Base-by-base conservation (phyloP, 2,329 filamentous ascomycete species). In the Penicillium brevicompactum region DNA sequence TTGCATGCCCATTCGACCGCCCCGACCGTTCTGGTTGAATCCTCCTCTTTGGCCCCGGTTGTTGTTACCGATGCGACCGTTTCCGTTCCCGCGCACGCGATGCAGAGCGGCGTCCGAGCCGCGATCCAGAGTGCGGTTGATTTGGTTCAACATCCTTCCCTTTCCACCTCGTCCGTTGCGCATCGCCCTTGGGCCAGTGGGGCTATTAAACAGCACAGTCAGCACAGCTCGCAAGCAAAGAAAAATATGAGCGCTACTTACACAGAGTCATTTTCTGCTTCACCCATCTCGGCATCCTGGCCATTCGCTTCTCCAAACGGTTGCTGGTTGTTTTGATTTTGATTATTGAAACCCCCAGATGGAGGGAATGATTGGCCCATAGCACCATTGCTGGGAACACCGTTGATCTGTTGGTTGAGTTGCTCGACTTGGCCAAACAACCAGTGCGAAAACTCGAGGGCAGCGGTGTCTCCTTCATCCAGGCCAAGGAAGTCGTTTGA, bases 101-200 rank as follows among this genome's bases (percentile, higher is more conserved):
- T 95, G 92, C 56, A 96, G 82, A 38, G 86, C 83, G n/a, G 83
- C 82, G 64, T 96, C 92, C 63, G 81, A 80, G 34, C 82, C 81
- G 59, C 93, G 87, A 66, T 95, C 91, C 85, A 96, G 87, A 13
- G 87, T 86, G 67, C 90, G 90, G 70, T 88, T 87, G 70, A 95
- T 84, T 64, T 97, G 91, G 47, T 91, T 91, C 53, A 97, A 81
- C 80, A 97, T 87, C 58, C 91, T 86, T 72, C 91, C 92, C 56
- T 90, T 86, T 51, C 85, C 82, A 52, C 82, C 79, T 63, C 80
- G 84, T 49, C 85, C 85, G 71, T 89, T 91, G 68, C 94, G 89
- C 92, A 97, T 96, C 32, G 92, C 92, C 73, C 92, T 94, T 16
- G 94, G 94, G 53, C 93, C 94, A 49, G 92, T 97, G 9, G 94